These are phyloP conservation scores for Austroboletus novae-zelandiae DNA, from an alignment of 1,284 basidiomycete genomes.

Conservation along the genomic window DNA sequence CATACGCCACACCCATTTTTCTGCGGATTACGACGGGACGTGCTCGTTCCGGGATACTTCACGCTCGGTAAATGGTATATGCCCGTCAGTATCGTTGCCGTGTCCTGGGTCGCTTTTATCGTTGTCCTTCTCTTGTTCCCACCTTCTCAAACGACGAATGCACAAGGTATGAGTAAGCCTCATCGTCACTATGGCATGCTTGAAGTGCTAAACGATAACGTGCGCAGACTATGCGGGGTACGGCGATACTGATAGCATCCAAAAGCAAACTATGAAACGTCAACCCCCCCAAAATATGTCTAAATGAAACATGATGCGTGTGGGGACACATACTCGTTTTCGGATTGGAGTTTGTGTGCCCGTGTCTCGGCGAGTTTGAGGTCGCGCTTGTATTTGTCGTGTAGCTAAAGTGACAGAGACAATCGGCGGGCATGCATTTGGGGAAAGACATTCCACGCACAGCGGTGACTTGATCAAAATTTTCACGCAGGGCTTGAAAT, in stretches of 20 bases:
- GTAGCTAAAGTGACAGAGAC: slow-evolving; percentile 33
- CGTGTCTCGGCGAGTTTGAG: slow-evolving; percentile 48
- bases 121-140: slow-evolving; percentile 62
- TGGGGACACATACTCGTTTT: slow-evolving; percentile 47
- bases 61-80: slow-evolving; percentile 57
- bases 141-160: slow-evolving; percentile 38
- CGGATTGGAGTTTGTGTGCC: slow-evolving; percentile 52
- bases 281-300: neutral
- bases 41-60: slow-evolving; percentile 58
- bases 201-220: slow-evolving; percentile 1
- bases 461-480: slow-evolving; percentile 48
- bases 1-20: slow-evolving; percentile 64
- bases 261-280: slow-evolving; percentile 27
- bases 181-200: neutral
- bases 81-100: slow-evolving; percentile 58
- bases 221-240: slow-evolving; percentile 54
- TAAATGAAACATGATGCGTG: neutral
- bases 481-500: slow-evolving; percentile 52
- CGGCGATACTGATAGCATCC: slow-evolving; percentile 32
- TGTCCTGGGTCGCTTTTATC: slow-evolving; percentile 66
- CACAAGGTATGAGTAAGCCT: slow-evolving; percentile 53
- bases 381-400: slow-evolving; percentile 44
- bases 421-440: neutral
- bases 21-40: slow-evolving; percentile 64
- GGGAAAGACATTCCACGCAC: slow-evolving; percentile 34